Base-by-base conservation (phyloP, 176 grass and related monocot species). In the Carex pumila region DNA sequence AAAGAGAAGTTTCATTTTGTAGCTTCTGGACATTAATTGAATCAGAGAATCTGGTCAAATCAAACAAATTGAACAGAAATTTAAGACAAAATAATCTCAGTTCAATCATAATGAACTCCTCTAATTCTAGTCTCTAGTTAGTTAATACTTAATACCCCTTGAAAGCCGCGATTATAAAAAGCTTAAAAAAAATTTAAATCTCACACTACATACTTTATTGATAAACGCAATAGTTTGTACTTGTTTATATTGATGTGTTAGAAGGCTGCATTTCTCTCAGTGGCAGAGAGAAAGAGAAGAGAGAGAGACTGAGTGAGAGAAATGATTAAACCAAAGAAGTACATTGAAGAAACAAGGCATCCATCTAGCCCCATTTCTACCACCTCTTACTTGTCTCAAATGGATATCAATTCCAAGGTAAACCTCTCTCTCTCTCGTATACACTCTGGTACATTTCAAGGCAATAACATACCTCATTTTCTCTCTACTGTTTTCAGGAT, bases 331-430 rank as follows among this genome's bases (percentile, higher is more conserved):
- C 31, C 58, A 6, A 84, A 81, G 47, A 87, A 86, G 17, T 74
- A 60, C 85, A 62, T 63, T 86, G 34, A 86, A 80, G 79, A 86
- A 86, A 71, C 70, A 10, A 86, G 80, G 49, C 84, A 71, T 71
- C 82, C 61, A 54, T 83, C 79, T 58, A 90, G 84, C 34, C 80
- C 88, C 72, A 62, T 80, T 72, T 85, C 76, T 72, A 21, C 74
- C 43, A 84, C 86, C 39, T 45, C 86, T 32, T 73, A 37, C 55
- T 53, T 83, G 49, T 31, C 88, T 79, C 65, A 59, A 65, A 92
- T 92, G 94, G 89, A 94, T 84, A 82, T 69, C 85, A 92, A 81
- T 41, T 82, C 80, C 54, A 61, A 84, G 6, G 74, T 83, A 86
- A 52, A 39, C 65, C 5, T 18, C 83, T 22, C 86, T 68, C 36